A percentile compares a stretch with the other conserved stretches of the same genome.
These are phyloP conservation scores for Polyrhizophydium stewartii DNA, from an alignment of 371 early-diverging fungal genomes.

Conservation along the genomic window DNA sequence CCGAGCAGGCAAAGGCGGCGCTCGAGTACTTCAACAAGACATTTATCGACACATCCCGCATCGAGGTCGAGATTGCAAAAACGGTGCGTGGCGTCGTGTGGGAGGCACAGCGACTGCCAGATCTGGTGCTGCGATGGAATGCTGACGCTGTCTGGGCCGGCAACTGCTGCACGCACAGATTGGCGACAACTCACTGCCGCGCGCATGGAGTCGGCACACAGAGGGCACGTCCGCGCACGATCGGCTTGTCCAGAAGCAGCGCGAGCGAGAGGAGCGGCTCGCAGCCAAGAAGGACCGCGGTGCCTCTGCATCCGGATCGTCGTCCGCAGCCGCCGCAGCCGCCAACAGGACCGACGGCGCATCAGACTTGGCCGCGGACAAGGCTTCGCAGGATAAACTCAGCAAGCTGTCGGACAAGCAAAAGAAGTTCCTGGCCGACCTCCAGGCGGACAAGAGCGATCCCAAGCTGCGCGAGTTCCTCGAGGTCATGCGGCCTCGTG, in stretches of 20 bases:
- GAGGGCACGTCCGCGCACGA: conserved; percentile 68
- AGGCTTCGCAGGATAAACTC: neutral
- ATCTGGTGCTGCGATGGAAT: neutral
- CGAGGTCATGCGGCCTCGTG: conserved; percentile 82
- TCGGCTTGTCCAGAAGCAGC: conserved; percentile 20
- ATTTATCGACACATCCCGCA: conserved; percentile 84
- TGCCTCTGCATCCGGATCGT: no score
- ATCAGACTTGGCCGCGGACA: no score
- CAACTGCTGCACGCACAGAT: conserved; percentile 38
- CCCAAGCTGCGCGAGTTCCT: conserved; percentile 84
- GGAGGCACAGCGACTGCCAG: no score
- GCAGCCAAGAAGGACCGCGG: conserved; percentile 3
- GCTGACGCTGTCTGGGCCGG: neutral
- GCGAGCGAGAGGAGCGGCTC: conserved; percentile 10
- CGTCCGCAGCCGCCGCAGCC: conserved; percentile 1
- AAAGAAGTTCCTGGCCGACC: conserved; percentile 43
- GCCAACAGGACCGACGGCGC: neutral
- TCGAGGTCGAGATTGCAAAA: conserved; percentile 83
- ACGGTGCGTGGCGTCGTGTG: conserved; percentile 55
- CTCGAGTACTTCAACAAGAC: conserved; percentile 82
- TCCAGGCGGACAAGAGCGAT: conserved; percentile 64
- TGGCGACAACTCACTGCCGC: conserved; percentile 68
- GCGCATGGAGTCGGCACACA: conserved; percentile 87
- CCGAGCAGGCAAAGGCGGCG: conserved; percentile 78
- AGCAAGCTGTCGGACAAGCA: conserved; percentile 12